Evolutionary conservation across 73 alveolate species (phyloP).

Genomic region (Breviolum minutum): DNA sequence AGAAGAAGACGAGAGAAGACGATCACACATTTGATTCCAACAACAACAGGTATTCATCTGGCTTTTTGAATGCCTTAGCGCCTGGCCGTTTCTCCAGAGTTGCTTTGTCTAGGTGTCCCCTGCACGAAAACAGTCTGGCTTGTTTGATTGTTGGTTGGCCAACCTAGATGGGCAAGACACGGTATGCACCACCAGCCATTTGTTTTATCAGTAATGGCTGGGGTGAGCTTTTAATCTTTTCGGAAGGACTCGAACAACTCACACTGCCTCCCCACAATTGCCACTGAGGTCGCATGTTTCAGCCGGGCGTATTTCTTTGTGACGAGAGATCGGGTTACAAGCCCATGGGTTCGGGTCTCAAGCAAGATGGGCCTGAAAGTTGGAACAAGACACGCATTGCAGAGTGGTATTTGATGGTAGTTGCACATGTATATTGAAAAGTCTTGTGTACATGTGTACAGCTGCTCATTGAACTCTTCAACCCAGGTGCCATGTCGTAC

Average conservation of each 20-base stretch:
- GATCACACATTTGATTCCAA: too few species aligned
- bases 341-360: slow-evolving; percentile 41
- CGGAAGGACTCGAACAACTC: neutral
- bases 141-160: too few species aligned
- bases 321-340: slow-evolving; percentile 84
- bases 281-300: slow-evolving; percentile 44
- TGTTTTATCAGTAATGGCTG: too few species aligned
- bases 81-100: too few species aligned
- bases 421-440: neutral
- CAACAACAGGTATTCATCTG: too few species aligned
- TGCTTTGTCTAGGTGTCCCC: too few species aligned
- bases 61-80: too few species aligned
- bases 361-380: neutral
- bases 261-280: neutral
- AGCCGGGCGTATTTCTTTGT: slow-evolving; percentile 75
- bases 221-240: too few species aligned
- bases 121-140: too few species aligned
- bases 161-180: too few species aligned
- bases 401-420: neutral
- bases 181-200: too few species aligned
- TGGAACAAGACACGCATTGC: neutral
- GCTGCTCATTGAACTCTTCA: neutral
- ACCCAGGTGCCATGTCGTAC: neutral
- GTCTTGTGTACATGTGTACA: neutral
- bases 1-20: too few species aligned